phyloP scores from a whole-genome alignment of 2,329 filamentous ascomycete species.

The Fusarium acutatum region DNA sequence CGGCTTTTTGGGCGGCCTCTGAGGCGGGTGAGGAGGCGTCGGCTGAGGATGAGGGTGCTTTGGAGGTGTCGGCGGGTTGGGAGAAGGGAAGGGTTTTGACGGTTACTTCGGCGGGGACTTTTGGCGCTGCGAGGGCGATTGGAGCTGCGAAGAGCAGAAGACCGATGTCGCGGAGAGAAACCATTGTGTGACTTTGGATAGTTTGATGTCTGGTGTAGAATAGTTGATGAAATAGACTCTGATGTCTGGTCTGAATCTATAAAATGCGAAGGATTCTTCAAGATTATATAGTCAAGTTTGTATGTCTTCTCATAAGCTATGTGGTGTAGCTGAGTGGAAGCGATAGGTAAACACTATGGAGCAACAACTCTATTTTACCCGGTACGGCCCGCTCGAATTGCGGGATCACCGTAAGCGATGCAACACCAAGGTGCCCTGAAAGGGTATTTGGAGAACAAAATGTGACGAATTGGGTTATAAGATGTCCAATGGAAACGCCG shows the following conservation, averaged over 20 bases:
- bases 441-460: accelerated
- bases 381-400: neutral
- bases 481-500: neutral
- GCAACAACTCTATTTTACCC: neutral
- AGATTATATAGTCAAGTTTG: accelerated
- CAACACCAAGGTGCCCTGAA: neutral
- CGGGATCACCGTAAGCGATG: neutral
- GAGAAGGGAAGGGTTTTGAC: neutral
- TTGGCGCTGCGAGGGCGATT: neutral
- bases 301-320: neutral
- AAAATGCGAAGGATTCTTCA: accelerated
- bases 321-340: neutral
- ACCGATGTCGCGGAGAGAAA: neutral
- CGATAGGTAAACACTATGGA: neutral
- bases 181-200: neutral
- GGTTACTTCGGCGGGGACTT: neutral
- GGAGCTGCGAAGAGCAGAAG: neutral
- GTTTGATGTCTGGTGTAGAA: neutral
- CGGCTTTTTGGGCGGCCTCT: accelerated
- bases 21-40: too few species aligned
- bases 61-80: neutral
- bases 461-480: accelerated
- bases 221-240: neutral
- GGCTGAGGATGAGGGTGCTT: neutral
- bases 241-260: accelerated